phyloP scores from a whole-genome alignment of 495 filamentous ascomycete genomes.

The Lichenothelia convexa region DNA sequence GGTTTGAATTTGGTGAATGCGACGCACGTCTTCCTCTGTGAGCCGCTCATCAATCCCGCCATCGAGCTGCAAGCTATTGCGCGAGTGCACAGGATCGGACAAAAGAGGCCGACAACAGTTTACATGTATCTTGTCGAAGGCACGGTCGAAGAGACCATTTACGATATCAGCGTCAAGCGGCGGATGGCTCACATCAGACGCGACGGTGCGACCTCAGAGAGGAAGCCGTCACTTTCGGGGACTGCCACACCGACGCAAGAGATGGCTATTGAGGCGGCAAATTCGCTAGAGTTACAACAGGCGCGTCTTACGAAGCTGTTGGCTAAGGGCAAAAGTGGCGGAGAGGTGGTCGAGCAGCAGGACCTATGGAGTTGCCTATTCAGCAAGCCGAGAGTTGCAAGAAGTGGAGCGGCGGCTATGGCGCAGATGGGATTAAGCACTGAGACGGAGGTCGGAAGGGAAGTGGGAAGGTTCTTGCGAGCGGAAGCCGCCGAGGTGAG shows the following conservation, averaged over 20 bases:
- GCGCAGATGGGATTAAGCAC: too few species aligned
- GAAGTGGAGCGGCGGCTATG: constrained; percentile 2
- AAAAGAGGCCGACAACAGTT: constrained; percentile 71
- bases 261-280: constrained; percentile 55
- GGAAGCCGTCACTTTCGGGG: too few species aligned
- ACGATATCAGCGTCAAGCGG: constrained; percentile 61
- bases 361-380: constrained; percentile 89
- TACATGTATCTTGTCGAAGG: constrained; percentile 84
- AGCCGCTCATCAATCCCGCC: constrained; percentile 80
- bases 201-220: too few species aligned
- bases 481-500: constrained; percentile 17
- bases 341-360: constrained; percentile 59
- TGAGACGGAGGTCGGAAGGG: constrained; percentile 8
- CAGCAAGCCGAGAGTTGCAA: constrained; percentile 12
- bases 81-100: constrained; percentile 84
- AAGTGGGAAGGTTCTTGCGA: constrained; percentile 15
- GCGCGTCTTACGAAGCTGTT: constrained; percentile 48
- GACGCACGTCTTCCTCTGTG: constrained; percentile 85
- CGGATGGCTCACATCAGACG: too few species aligned
- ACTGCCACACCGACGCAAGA: constrained; percentile 27
- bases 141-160: constrained; percentile 80
- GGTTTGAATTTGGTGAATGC: constrained; percentile 84
- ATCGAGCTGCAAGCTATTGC: constrained; percentile 89
- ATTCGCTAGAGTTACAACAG: constrained; percentile 62
- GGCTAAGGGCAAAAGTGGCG: constrained; percentile 47